Conservation (phyloP, 805 yeast genomes). For the Hanseniaspora taiwanica region DNA sequence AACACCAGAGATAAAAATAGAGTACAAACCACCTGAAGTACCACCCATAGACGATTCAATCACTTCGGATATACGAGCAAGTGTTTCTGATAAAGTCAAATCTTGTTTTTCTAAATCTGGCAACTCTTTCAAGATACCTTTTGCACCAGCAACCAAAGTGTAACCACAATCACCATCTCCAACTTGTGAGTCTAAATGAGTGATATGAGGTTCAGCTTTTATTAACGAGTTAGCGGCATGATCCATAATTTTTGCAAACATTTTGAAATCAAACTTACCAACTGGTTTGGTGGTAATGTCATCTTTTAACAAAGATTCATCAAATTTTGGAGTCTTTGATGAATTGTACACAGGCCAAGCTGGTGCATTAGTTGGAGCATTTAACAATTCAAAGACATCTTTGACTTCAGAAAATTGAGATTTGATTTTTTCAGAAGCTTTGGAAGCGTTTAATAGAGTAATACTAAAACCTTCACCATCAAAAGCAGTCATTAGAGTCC, state of each 20-base stretch:
- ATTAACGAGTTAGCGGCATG: slow-evolving; percentile 40
- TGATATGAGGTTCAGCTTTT: slow-evolving; percentile 68
- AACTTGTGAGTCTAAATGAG: slow-evolving; percentile 73
- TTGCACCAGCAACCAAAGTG: slow-evolving; percentile 72
- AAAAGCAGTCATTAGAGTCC: slow-evolving; percentile 78
- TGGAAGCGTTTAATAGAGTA: slow-evolving; percentile 60
- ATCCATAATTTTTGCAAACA: slow-evolving; percentile 26
- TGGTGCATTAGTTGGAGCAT: slow-evolving; percentile 62
- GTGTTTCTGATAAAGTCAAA: slow-evolving; percentile 36
- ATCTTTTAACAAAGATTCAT: slow-evolving; percentile 14
- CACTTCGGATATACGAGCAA: slow-evolving; percentile 58
- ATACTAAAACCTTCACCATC: slow-evolving; percentile 88
- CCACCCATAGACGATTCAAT: slow-evolving; percentile 96
- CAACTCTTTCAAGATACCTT: slow-evolving; percentile 48
- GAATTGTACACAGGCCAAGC: slow-evolving; percentile 47
- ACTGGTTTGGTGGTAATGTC: slow-evolving; percentile 23
- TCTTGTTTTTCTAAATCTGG: slow-evolving; percentile 27
- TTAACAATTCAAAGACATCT: slow-evolving; percentile 40
- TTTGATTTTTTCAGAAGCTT: slow-evolving; percentile 29
- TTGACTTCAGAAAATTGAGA: slow-evolving; percentile 20
- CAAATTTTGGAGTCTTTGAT: slow-evolving; percentile 20
- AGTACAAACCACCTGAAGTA: slow-evolving; percentile 87
- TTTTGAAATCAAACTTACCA: slow-evolving; percentile 24
- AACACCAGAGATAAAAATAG: slow-evolving; percentile 71
- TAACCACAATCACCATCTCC: slow-evolving; percentile 98